Base-by-base conservation (phyloP, 1,284 basidiomycete species). In the Omphalotus olearius region DNA sequence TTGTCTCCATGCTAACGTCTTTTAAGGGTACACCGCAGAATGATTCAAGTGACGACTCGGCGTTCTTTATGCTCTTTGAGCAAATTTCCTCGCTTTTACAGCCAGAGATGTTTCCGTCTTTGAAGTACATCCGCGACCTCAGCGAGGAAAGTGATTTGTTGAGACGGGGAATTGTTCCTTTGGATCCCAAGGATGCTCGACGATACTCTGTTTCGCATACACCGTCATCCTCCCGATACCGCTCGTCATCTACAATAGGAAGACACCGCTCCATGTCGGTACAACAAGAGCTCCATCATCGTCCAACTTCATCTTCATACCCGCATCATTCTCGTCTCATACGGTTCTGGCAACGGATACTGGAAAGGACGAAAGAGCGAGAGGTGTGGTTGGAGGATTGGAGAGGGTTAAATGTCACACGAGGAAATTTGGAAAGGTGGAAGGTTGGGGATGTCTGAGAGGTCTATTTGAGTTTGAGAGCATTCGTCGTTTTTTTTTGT, bases 41-140 rank as follows among this genome's bases (percentile, higher is more conserved):
- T 9, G 64, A 61, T 56, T 64, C 64, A 33, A 60, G 54, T 39
- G 61, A 66, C 40, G 69, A 72, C 37, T 69, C 74, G 39, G 74
- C 78, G 13, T 86, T 83, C 62, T 88, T 88, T 64, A 74, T 77
- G 58, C 71, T 88, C 38, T 68, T 73, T 26, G 79, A 84, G 64
- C 85, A 88, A 64, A 70, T 88, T 45, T 75, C 73, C 39, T 79
- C 76, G 48, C 65, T 88, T 11, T 60, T 86, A n/a, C 68, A 73
- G 35, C 60, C 66, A 2, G 73, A 78, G 23, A 23, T 82, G 43
- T 88, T 88, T 65, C 85, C 86, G 18, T 64, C 63, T 6, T 64
- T 88, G 49, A 69, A 69, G 57, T 85, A 76, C 61, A 73, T 88
- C 50, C 68, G 85, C 25, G 86, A 88, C 66, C 69, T 88, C 67